phyloP scores from a whole-genome alignment of 257 asterid species.

The Fraxinus excelsior region DNA sequence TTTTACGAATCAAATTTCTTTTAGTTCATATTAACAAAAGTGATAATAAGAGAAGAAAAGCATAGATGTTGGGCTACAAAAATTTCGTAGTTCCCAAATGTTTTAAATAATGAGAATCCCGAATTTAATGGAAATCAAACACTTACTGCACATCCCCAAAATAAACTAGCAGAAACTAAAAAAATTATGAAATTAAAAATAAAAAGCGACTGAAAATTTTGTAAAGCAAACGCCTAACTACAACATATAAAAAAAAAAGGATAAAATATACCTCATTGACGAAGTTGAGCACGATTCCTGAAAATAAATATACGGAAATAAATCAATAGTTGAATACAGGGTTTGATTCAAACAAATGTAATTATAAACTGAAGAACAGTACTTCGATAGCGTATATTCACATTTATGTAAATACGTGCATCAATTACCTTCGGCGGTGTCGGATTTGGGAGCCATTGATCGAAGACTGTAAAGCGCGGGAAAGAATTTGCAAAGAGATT shows the following conservation, averaged over 20 bases:
- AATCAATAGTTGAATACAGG: neutral
- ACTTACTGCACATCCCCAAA: neutral
- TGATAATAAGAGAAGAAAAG: neutral
- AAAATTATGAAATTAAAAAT: neutral
- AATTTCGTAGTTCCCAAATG: neutral
- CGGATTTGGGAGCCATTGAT: constrained; percentile 87
- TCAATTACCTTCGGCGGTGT: constrained; percentile 68
- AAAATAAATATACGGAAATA: constrained; percentile 6
- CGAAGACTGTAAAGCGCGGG: constrained; percentile 43
- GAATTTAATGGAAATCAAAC: neutral
- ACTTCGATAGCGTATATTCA: neutral
- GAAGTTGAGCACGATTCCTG: constrained; percentile 93
- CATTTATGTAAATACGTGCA: neutral
- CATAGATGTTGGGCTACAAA: neutral
- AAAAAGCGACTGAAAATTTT: neutral
- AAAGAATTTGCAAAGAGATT: neutral
- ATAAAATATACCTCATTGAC: constrained; percentile 69
- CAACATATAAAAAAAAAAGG: neutral
- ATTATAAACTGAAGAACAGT: neutral
- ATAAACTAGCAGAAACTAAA: neutral
- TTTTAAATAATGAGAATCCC: neutral
- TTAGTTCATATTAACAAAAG: neutral
- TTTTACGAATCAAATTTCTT: neutral
- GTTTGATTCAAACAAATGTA: neutral
- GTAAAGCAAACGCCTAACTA: neutral